Evolutionary conservation across 2,329 filamentous ascomycete species (phyloP), one percentile per base, ranked within the genome.

Genomic region (Ophiosphaerella herpotricha): DNA sequence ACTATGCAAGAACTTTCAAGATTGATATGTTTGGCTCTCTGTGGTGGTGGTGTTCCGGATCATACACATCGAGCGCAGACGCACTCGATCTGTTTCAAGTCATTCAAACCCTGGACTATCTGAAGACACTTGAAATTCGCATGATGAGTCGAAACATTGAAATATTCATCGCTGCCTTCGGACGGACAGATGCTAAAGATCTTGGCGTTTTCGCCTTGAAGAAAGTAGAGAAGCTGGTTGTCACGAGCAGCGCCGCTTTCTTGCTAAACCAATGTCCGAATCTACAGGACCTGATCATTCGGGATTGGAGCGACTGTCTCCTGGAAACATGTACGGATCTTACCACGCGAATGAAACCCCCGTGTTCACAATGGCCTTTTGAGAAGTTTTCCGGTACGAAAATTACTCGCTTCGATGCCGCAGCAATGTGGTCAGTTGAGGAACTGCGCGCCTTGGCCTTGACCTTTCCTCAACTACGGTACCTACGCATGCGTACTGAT

Each of bases 131-230:
- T 11, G 52, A 60, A 9, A 41, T 62, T 8, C 53, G 44, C 9
- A 62, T 62, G 59, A 55, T 62, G 57, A 51, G 47, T n/a, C 46
- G 53, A 3, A 60, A 54, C 23, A n/a, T 60, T 7, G 57, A 62
- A 7, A 35, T 62, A 1, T 62, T 62, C 11, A 29, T 26, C 3
- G 37, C 46, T 31, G 55, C 57, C 1, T 56, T 61, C 14, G 41
- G 38, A 16, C 34, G 43, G 1, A 13, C 24, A 5, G 21, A 40
- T 5, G 16, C 29, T 0, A 32, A 52, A 2, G 26, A 43, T 5
- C 21, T 29, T 1, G 32, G 50, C 14, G 36, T 36, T 1, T 60
- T 60, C 39, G 7, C 51, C 3, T 26, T 57, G 5, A 37, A 49
- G 11, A 39, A 26, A 2, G 24, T 60, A 9, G 40, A 53, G 7